Evolutionary conservation across 495 filamentous ascomycete species (phyloP).

Genomic region (Aspergillus cristatus): DNA sequence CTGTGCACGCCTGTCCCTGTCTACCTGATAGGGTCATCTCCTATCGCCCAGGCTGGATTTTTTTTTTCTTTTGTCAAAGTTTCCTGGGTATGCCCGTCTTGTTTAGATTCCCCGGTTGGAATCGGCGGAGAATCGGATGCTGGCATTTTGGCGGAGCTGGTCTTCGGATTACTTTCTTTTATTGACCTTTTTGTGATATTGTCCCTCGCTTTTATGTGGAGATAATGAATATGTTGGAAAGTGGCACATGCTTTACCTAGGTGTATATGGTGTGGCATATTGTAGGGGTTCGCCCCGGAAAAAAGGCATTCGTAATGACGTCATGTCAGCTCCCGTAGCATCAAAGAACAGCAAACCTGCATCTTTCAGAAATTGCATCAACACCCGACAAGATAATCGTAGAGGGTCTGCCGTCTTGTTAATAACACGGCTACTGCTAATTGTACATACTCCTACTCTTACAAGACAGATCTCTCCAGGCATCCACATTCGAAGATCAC

Average conservation of each 20-base stretch:
- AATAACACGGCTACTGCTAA: too few relatives aligned
- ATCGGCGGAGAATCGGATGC: slow-evolving; percentile 36
- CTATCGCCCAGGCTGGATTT: slow-evolving; percentile 39
- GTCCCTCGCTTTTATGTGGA: too few relatives aligned
- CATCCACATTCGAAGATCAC: too few relatives aligned
- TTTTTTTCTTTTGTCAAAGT: slow-evolving; percentile 7
- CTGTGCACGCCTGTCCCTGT: too few relatives aligned
- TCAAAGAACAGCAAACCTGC: too few relatives aligned
- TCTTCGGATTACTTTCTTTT: slow-evolving; percentile 10
- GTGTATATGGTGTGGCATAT: neutral
- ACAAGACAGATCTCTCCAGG: too few relatives aligned
- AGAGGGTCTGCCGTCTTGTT: too few relatives aligned
- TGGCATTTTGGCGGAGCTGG: slow-evolving; percentile 21
- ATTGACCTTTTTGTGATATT: slow-evolving; percentile 6
- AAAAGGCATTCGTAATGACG: too few relatives aligned
- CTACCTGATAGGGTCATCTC: slow-evolving; percentile 41
- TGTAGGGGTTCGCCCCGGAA: neutral
- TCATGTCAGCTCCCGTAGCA: too few relatives aligned
- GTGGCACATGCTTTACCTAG: neutral
- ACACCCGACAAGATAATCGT: too few relatives aligned
- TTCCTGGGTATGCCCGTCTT: slow-evolving; percentile 30
- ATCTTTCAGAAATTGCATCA: too few relatives aligned
- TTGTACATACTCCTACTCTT: too few relatives aligned
- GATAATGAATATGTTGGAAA: slow-evolving; percentile 2
- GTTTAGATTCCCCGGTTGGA: slow-evolving; percentile 15